phyloP scores from a whole-genome alignment of 2,329 filamentous ascomycete species.

The Microcyclospora tardicrescens region DNA sequence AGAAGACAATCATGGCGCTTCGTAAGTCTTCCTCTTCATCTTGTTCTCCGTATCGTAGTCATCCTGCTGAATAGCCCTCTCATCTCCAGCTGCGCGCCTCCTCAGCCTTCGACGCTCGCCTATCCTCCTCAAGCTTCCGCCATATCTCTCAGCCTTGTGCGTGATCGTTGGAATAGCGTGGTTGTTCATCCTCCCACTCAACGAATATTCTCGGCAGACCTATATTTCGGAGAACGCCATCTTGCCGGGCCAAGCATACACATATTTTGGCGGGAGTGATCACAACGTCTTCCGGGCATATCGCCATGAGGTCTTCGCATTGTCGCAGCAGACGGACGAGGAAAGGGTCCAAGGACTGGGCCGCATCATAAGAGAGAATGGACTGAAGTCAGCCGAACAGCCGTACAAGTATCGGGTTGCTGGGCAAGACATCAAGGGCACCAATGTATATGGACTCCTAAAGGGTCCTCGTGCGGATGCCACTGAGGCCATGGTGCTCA shows the following conservation, averaged over 20 bases:
- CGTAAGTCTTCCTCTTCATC: too few relatives aligned
- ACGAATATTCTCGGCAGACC: constrained; percentile 80
- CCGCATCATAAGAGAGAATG: constrained; percentile 61
- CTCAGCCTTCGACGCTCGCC: constrained; percentile 66
- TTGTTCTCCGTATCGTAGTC: too few relatives aligned
- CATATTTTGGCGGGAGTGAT: constrained; percentile 92
- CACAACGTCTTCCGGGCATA: constrained; percentile 90
- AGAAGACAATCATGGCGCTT: too few relatives aligned
- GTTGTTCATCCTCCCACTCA: constrained; percentile 77
- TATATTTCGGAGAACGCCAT: constrained; percentile 98
- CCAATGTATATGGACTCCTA: constrained; percentile 88
- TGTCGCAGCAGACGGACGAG: constrained; percentile 35
- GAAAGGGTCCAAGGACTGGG: constrained; percentile 44
- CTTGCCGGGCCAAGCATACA: constrained; percentile 89
- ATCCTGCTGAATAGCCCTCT: too few relatives aligned
- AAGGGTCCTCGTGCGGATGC: constrained; percentile 91
- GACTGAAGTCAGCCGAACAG: constrained; percentile 78
- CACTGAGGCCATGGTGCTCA: constrained; percentile 88
- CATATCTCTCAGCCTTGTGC: constrained; percentile 75
- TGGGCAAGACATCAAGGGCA: constrained; percentile 59
- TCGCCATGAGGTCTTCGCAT: constrained; percentile 61
- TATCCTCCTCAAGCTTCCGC: constrained; percentile 68
- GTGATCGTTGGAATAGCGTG: constrained; percentile 76
- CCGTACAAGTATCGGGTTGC: constrained; percentile 75
- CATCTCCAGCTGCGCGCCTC: constrained; percentile 35